Evolutionary conservation across 2,329 filamentous ascomycete species (phyloP), one percentile per base, ranked within the genome.

Genomic region (Pseudogymnoascus sp.): DNA sequence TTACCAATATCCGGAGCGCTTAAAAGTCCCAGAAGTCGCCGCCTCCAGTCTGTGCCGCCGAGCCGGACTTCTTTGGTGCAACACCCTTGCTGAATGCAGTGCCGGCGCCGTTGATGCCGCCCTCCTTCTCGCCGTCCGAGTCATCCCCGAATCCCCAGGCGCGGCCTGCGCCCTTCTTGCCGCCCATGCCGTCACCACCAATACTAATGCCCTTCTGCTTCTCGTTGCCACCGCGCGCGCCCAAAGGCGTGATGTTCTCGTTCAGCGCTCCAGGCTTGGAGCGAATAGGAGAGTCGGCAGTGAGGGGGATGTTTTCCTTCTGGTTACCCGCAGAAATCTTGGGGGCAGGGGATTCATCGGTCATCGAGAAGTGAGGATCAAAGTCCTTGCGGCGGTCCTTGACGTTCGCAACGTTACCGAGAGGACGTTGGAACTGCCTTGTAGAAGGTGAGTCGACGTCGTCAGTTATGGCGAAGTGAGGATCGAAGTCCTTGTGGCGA

Each of bases 391-490:
- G 81, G 61, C 89, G 88, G 73, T 86, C 83, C 75, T 89, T 86
- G 62, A 90, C 83, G 2, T 82, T 86, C 76, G 91, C 90, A 74
- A 84, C 81, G 70, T 74, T 71, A 56, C 50, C 50, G 50, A 56
- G 50, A 21, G 50, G 50, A 14, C 50, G 50, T 33, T 56, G 50
- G 50, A 2, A 10, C 29, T 69, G 62, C 70, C 62, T 79, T 78
- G 74, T 74, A 8, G 76, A 77, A 35, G 86, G 84, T 65, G 85
- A 85, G 42, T 38, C 8, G 4, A 26, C 13, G 10, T 85, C 79
- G 72, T 96, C 91, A 6, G 81, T 80, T 78, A 96, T 87, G 61
- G 81, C 80, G 79, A 92, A 96, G 70, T 96, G 90, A 19, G 86
- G 76, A 59, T 86, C 86, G 69, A 96, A 93, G 73, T 90, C 85